Evolutionary conservation across 163 green algal species (phyloP), one percentile per base, ranked within the genome.

Genomic region (Scenedesmus sp.): DNA sequence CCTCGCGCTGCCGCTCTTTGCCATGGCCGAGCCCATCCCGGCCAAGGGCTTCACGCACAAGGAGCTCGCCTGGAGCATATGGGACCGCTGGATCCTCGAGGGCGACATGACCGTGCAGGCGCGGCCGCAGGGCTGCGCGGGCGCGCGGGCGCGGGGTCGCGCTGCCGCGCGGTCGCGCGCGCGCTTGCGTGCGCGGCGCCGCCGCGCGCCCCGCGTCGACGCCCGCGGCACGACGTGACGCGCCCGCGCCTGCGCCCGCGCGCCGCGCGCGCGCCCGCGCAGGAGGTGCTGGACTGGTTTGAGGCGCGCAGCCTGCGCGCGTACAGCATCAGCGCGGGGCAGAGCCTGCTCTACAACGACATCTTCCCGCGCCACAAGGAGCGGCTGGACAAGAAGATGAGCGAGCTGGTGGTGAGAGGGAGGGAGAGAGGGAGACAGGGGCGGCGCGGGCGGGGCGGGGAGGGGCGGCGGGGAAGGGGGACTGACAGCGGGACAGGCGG

Each of bases 331-430:
- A 97, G 90, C 24, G 97, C 89, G 58, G 97, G 96, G 14, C 87
- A 94, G 57, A 86, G 84, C 20, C 89, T 99, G 70, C 80, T 99
- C 39, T 99, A 98, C 88, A 99, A 98, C 90, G 95, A 95, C 87
- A 95, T 99, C 81, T 99, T 99, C 87, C 95, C 95, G 45, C 98
- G 96, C 82, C 97, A 99, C 91, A 94, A 93, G 69, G 94, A 98
- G 79, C 84, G 97, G 13, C 88, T 99, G 17, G 79, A 71, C 65
- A 94, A 94, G 72, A 95, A 93, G 29, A 81, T 81, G 73, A 81
- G 73, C 39, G 73, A 81, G 24, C 73, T 81, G 2, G 60, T 80
- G 72, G 70, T 78, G 67, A 53, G 66, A 54, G 7, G 1, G n/a
- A n/a, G n/a, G n/a, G n/a, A n/a, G n/a, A n/a, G n/a, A n/a, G n/a